phyloP scores from a whole-genome alignment of 192 early-diverging fungal genomes.

The Spizellomyces punctatus region DNA sequence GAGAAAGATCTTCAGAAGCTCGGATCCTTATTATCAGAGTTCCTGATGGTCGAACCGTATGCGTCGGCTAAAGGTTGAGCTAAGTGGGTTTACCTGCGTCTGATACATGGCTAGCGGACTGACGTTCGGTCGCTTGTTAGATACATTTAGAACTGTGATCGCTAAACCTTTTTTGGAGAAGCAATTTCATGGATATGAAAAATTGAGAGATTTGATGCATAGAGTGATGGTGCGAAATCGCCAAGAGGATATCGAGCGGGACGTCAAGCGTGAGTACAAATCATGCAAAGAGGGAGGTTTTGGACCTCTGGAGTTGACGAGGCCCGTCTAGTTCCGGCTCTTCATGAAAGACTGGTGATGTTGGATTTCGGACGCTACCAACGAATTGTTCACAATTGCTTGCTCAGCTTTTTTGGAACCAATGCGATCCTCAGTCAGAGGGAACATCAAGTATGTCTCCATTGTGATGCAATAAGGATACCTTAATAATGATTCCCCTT shows the following conservation, averaged over 20 bases:
- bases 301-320: not conserved
- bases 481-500: constrained; percentile 22
- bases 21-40: constrained; percentile 57
- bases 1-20: constrained; percentile 61
- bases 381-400: constrained; percentile 55
- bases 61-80: constrained; percentile 34
- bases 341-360: constrained; percentile 50
- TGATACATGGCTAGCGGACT: not conserved
- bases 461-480: not conserved
- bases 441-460: constrained; percentile 4
- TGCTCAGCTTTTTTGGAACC: constrained; percentile 66
- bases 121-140: not conserved
- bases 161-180: constrained; percentile 57
- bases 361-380: constrained; percentile 56
- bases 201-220: constrained; percentile 62
- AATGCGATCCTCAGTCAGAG: constrained; percentile 71
- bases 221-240: constrained; percentile 76
- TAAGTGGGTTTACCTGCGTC: not conserved
- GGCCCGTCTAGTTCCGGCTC: constrained; percentile 55
- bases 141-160: constrained; percentile 54
- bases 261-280: constrained; percentile 42
- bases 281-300: not conserved
- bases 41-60: constrained; percentile 68
- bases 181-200: constrained; percentile 45
- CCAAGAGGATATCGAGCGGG: constrained; percentile 52